Evolutionary conservation across 2,329 filamentous ascomycete genomes (phyloP), one percentile per base, ranked within the genome.

Genomic region (Ophiocordyceps camponoti-leonardi): DNA sequence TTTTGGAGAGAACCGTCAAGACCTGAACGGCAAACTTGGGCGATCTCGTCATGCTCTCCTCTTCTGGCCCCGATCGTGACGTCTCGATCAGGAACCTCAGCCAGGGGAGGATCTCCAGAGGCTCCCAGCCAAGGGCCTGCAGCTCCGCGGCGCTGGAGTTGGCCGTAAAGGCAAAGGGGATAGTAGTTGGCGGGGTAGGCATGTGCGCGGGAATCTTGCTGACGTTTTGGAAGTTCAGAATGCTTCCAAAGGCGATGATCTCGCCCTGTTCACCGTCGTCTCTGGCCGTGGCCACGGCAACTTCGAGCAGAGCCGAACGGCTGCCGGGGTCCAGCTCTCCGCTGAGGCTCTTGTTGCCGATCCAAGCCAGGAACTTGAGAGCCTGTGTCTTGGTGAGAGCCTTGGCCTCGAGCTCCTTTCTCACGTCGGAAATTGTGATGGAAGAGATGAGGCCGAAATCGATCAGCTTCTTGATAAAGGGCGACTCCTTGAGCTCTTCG

Each of bases 391-490:
- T 81, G 43, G 75, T 82, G 47, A 98, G 68, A 1, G 92, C 85
- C 55, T 86, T 87, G 8, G 79, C 75, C 55, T 87, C 85, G 4
- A 98, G 68, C 53, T 94, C 88, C 48, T 79, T 68, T 50, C 81
- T 84, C 49, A 98, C 86, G 57, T 98, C 92, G 5, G 79, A 75
- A 26, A 92, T 80, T 0, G 86, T 94, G 47, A 96, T 84, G 51
- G 87, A 81, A 1, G 79, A 83, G n/a, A 98, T 75, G 46, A 96
- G 71, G 1, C 86, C 87, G 58, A 87, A 92, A 33, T 88, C 83
- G 47, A 81, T 80, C 42, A 98, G 65, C 53, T 85, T 87, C 48
- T 73, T 73, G 47, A 96, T 77, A 53, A 98, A 94, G 0, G 73
- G 72, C n/a, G 73, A 74, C 11, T 79, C 71, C 48, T 81, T 77